Conservation (phyloP, 495 filamentous ascomycete species). For the Glarea lozoyensis region DNA sequence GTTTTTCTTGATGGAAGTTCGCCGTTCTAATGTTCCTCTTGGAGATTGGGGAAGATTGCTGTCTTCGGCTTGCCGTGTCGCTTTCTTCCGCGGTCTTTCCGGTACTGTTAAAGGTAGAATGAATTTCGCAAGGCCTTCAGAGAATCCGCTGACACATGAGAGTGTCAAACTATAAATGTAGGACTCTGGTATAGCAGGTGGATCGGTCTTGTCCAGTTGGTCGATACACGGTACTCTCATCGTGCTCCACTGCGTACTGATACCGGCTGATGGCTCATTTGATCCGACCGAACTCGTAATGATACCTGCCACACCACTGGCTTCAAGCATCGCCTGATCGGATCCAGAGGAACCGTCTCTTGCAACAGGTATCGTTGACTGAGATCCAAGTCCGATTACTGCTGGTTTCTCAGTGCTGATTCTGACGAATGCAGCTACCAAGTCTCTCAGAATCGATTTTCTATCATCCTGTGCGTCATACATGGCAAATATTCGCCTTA, state of each 20-base stretch:
- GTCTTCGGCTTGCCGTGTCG: conserved; percentile 31
- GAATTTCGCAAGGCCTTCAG: conserved; percentile 87
- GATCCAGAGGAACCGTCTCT: conserved; percentile 32
- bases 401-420: conserved; percentile 83
- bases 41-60: conserved; percentile 20
- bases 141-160: conserved; percentile 77
- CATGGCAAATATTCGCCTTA: conserved; percentile 70
- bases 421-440: conserved; percentile 76
- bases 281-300: conserved; percentile 67
- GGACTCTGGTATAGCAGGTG: conserved; percentile 76
- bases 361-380: conserved; percentile 66
- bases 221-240: conserved; percentile 86
- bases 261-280: conserved; percentile 53
- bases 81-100: conserved; percentile 41
- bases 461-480: conserved; percentile 68
- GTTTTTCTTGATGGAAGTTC: conserved; percentile 43
- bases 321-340: conserved; percentile 81
- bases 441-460: conserved; percentile 68
- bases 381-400: conserved; percentile 77
- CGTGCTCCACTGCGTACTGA: conserved; percentile 85
- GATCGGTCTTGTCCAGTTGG: conserved; percentile 84
- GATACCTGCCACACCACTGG: conserved; percentile 78
- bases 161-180: conserved; percentile 88
- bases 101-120: conserved; percentile 82
- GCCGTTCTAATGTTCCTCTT: conserved; percentile 33